phyloP scores from a whole-genome alignment of 345 rosid genomes.

The Eutrema heterophyllum region DNA sequence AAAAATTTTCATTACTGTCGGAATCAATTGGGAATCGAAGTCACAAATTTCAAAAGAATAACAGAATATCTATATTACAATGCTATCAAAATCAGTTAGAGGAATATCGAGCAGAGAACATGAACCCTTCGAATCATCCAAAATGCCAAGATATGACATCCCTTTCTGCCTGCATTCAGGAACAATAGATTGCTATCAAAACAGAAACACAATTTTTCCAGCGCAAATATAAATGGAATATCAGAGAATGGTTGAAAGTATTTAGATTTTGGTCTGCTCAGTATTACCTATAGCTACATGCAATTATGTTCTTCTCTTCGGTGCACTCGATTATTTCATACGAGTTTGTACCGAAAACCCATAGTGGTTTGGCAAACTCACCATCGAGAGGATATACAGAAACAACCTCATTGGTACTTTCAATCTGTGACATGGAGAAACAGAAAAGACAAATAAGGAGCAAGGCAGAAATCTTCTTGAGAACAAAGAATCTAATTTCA shows the following conservation, averaged over 20 bases:
- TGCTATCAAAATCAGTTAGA: constrained; percentile 73
- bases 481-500: no score
- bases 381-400: constrained; percentile 60
- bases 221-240: not conserved
- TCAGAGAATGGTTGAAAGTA: not conserved
- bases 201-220: not conserved
- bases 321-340: constrained; percentile 60
- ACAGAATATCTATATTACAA: constrained; percentile 41
- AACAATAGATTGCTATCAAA: constrained; percentile 1
- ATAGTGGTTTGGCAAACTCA: constrained; percentile 81
- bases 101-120: constrained; percentile 76
- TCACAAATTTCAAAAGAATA: not conserved
- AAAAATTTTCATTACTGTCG: constrained; percentile 1
- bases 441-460: not conserved
- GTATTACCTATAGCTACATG: constrained; percentile 77
- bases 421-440: constrained; percentile 44
- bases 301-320: constrained; percentile 58
- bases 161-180: constrained; percentile 76
- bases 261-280: constrained; percentile 11
- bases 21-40: not conserved
- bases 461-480: not conserved
- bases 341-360: constrained; percentile 82
- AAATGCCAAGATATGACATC: constrained; percentile 71
- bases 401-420: constrained; percentile 54
- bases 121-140: constrained; percentile 60